Base-by-base conservation (phyloP, 306 rosid species). In the Calophaca sinica region DNA sequence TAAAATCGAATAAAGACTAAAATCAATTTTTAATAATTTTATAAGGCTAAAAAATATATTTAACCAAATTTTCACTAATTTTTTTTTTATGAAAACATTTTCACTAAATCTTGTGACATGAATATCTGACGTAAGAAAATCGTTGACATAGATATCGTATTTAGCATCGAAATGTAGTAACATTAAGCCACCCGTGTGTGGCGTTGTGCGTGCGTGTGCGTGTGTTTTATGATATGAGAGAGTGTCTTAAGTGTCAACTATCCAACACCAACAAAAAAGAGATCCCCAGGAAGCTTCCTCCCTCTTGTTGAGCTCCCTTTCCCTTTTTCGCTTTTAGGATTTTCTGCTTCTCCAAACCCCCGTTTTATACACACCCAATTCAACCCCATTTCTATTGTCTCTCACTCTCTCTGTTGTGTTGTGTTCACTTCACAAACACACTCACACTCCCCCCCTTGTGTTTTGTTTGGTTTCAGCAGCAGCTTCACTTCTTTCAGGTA, bases 201-300 rank as follows among this genome's bases (percentile, higher is more conserved):
- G 2, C 0, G n/a, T 39, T 7, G 29, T n/a, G 53, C 3, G 39
- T 62, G 57, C 26, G 78, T 26, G 14, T 55, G 20, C 13, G 67
- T 38, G 15, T 4, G 5, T 31, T 4, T 38, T 20, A 20, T 20
- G 26, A 20, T 20, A 20, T 20, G 26, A 20, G 50, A 48, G 4
- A 53, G 50, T 70, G 61, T 66, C 51, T 20, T 20, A 60, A 84
- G 67, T 71, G 79, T 68, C 80, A 62, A 49, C 69, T 44, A 52
- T 55, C 86, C 87, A 75, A 79, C 84, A 78, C 86, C 83, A 29
- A 79, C 74, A 79, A 85, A n/a, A 87, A 86, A 85, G 76, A 71
- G 70, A 77, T 73, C 39, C 79, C 70, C 41, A 57, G 81, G 98
- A 93, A 91, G 82, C 87, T 89, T 94, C 98, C 87, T 72, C 58